phyloP scores from a whole-genome alignment of 306 rosid species.

The Quercus berberidifolia region DNA sequence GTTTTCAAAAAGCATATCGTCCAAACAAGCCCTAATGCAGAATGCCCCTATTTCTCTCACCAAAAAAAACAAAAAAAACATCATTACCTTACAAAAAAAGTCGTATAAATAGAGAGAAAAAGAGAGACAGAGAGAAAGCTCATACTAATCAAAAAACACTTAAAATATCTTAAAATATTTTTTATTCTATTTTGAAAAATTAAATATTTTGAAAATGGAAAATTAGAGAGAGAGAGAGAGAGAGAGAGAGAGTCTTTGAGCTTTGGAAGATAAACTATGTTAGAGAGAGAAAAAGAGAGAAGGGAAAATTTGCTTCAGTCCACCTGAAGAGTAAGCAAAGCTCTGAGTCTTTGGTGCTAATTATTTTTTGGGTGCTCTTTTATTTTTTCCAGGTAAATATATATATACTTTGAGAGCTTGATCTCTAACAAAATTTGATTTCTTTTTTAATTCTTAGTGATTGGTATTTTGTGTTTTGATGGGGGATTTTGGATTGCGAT shows the following conservation, averaged over 20 bases:
- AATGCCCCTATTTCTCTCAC: no score
- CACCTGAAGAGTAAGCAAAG: background rate
- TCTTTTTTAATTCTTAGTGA: background rate
- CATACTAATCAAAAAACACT: no score
- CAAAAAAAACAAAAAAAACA: background rate
- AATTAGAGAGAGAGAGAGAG: background rate
- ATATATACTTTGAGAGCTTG: background rate
- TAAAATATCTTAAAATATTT: no score
- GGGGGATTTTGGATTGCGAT: background rate
- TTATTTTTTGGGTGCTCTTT: background rate
- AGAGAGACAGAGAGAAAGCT: background rate
- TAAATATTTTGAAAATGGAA: background rate
- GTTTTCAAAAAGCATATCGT: no score
- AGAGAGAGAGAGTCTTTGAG: conserved; percentile 2
- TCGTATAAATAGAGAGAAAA: background rate
- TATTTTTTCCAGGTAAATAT: background rate
- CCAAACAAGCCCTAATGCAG: no score
- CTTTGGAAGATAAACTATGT: background rate
- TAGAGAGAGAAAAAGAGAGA: background rate
- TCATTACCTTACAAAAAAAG: background rate
- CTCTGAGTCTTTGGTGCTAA: background rate
- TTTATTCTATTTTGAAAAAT: no score
- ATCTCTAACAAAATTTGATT: background rate
- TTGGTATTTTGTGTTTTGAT: background rate
- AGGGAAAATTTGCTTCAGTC: background rate